Base-by-base conservation (phyloP, 306 rosid genomes). In the Malus sylvestris region DNA sequence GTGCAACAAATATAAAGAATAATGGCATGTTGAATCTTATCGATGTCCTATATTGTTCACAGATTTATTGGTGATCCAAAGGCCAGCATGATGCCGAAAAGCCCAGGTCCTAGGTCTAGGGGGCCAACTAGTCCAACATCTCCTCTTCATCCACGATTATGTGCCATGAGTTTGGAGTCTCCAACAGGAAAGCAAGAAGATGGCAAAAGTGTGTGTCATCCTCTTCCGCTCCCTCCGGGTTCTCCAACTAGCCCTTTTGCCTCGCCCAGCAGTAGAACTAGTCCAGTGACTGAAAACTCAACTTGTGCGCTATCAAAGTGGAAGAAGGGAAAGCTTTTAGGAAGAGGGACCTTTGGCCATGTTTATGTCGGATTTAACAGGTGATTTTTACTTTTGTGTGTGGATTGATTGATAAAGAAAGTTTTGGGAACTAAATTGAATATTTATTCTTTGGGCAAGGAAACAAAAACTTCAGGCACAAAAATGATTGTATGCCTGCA, bases 301-400 rank as follows among this genome's bases (percentile, higher is more conserved):
- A 4, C 79, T 27, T 14, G 55, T 68, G 77, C 82, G 15, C 85
- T 84, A 42, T 80, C 97, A 25, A 89, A 88, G 71, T 92, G 97
- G 99, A 90, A 85, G 89, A 95, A 89, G 86, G 99, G 99, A 81
- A 92, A 72, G 89, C 97, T 92, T 83, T 83, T 95, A 27, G 99
- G 99, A 70, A 88, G 99, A 40, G 99, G 99, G 51, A 90, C 97
- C 45, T 95, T 92, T 83, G 99, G 99, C 38, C 99, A 95, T 80
- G 99, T 95, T 70, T 95, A 89, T 84, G 81, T 86, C 11, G 99
- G 97, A 71, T 95, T 95, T 79, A 92, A 92, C 83, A 89, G 99
- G 99, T 92, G 86, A 71, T 3, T 32, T 30, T 57, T n/a, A 35
- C 62, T 73, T 53, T 18, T 61, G 45, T 45, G 4, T 11, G 27